phyloP scores from a whole-genome alignment of 2,329 filamentous ascomycete species.

The Waltergamsia citrina region DNA sequence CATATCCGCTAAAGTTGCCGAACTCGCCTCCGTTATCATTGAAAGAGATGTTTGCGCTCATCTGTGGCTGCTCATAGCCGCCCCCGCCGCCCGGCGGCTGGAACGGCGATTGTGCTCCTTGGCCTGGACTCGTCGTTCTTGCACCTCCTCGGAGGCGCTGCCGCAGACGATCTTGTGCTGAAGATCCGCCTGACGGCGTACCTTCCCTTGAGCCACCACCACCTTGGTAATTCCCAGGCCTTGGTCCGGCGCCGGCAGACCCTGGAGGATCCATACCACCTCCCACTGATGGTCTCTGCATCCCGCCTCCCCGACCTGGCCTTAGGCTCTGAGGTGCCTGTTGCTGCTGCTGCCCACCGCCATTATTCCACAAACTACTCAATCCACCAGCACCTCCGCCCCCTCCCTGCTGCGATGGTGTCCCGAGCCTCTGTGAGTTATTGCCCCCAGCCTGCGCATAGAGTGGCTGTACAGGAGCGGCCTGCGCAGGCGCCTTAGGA shows the following conservation, averaged over 20 bases:
- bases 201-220: conserved; percentile 16
- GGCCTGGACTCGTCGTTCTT: conserved; percentile 45
- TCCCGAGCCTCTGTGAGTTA: too few relatives aligned
- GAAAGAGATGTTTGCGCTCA: conserved; percentile 38
- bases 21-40: too few relatives aligned
- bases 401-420: conserved; percentile 24
- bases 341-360: conserved; percentile 19
- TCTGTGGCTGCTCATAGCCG: conserved; percentile 23
- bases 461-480: conserved; percentile 46
- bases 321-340: conserved; percentile 33
- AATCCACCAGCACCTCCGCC: conserved; percentile 22
- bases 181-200: conserved; percentile 28
- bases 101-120: conserved; percentile 30
- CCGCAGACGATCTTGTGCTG: conserved; percentile 74
- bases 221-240: conserved; percentile 65
- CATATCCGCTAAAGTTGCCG: too few relatives aligned
- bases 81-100: conserved; percentile 31
- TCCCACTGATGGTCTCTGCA: neutral
- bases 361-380: conserved; percentile 49
- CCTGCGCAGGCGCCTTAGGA: conserved; percentile 48
- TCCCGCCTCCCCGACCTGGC: conserved; percentile 18
- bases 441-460: conserved; percentile 42
- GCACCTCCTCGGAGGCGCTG: conserved; percentile 63
- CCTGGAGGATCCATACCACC: conserved; percentile 27
- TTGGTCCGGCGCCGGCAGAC: conserved; percentile 57